Conservation (phyloP, 1,139 yeast genomes). For the Taphrina deformans region DNA sequence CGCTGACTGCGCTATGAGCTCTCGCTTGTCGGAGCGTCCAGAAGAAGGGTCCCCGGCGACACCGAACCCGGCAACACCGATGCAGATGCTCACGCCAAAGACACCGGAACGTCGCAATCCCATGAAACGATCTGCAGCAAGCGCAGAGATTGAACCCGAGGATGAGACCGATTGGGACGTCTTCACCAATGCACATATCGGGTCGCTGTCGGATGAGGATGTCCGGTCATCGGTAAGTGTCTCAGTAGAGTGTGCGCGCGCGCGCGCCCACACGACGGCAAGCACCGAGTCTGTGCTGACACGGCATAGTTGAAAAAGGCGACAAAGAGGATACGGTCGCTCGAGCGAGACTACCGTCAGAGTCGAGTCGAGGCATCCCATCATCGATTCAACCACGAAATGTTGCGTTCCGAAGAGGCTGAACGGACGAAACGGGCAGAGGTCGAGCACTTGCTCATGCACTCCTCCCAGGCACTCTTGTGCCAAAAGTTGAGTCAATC, state of each 20-base stretch:
- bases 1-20: too few relatives aligned
- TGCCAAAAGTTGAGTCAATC: neutral
- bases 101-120: slow-evolving; percentile 18
- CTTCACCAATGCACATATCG: slow-evolving; percentile 1
- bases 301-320: slow-evolving; percentile 1
- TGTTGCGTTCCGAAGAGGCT: slow-evolving; percentile 11
- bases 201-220: neutral
- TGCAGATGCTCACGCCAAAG: slow-evolving; percentile 13
- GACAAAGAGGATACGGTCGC: neutral
- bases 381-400: slow-evolving; percentile 12
- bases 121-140: neutral
- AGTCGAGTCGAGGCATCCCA: neutral
- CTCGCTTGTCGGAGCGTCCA: neutral
- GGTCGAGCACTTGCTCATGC: slow-evolving; percentile 12
- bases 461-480: neutral
- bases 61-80: slow-evolving; percentile 9
- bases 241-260: neutral
- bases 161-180: slow-evolving; percentile 9
- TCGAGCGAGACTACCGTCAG: neutral
- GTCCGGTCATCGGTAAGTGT: slow-evolving; percentile 3
- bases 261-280: neutral
- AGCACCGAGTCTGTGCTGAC: too few relatives aligned
- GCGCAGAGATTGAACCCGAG: neutral
- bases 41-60: neutral
- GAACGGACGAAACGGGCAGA: slow-evolving; percentile 6